Conservation (phyloP, 2,329 filamentous ascomycete genomes). For the Sarocladium oryzae region DNA sequence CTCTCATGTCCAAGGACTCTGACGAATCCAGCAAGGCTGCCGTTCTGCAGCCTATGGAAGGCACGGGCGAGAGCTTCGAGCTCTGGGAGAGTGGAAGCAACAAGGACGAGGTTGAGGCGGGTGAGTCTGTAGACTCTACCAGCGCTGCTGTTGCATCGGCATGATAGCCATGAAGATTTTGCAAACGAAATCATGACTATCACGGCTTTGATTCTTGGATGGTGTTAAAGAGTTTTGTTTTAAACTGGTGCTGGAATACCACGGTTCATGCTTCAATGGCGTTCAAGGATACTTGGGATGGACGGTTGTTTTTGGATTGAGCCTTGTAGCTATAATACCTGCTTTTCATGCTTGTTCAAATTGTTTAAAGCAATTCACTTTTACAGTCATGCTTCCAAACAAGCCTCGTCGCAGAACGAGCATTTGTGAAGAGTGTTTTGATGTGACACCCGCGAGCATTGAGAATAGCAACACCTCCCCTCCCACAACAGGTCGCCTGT, state of each 20-base stretch:
- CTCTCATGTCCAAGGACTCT: conserved; percentile 28
- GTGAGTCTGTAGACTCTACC: neutral
- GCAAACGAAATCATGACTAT: neutral
- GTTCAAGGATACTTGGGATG: neutral
- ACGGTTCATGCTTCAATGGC: neutral
- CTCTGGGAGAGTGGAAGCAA: conserved; percentile 66
- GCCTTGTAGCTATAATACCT: neutral
- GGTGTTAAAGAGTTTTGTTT: neutral
- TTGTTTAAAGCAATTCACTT: neutral
- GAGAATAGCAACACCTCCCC: too few species aligned
- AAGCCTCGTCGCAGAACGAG: neutral
- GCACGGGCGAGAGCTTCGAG: conserved; percentile 55
- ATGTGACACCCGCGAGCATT: too few species aligned
- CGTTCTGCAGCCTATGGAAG: conserved; percentile 49
- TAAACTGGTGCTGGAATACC: neutral
- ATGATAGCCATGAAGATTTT: neutral
- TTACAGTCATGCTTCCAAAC: neutral
- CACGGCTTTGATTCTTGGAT: neutral
- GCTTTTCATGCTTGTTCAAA: neutral
- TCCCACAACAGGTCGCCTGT: too few species aligned
- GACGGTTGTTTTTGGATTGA: neutral
- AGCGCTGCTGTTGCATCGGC: neutral
- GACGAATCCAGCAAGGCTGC: conserved; percentile 35
- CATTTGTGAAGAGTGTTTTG: too few species aligned
- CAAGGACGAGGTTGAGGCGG: conserved; percentile 41